Evolutionary conservation across 441 rosid species (phyloP).

Genomic region (Mallotus repandus): DNA sequence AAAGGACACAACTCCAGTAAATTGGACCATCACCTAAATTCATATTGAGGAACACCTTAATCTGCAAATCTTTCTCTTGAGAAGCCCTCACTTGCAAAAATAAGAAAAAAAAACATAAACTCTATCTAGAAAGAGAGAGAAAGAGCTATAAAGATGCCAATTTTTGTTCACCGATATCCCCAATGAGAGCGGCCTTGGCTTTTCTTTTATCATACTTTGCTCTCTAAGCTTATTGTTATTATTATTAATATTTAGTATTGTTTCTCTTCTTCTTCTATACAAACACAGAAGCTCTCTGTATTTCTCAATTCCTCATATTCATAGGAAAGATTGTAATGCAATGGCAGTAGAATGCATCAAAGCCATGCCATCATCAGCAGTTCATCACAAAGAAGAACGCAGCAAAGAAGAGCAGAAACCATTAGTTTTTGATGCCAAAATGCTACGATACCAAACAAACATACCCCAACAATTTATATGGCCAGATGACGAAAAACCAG

Average conservation of each 20-base stretch:
- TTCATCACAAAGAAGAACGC: conserved; percentile 14
- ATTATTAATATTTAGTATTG: not conserved
- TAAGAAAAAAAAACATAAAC: not conserved
- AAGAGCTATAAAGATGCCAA: conserved; percentile 48
- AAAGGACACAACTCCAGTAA: conserved; percentile 38
- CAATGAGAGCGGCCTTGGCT: conserved; percentile 48
- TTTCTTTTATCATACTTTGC: conserved; percentile 37
- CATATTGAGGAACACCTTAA: conserved; percentile 13
- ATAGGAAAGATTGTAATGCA: conserved; percentile 34
- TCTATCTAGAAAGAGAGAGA: conserved; percentile 7
- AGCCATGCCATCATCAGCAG: conserved; percentile 22
- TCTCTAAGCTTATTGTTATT: conserved; percentile 14
- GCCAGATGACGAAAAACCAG: conserved; percentile 85
- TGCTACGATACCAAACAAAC: conserved; percentile 42
- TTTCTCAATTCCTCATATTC: not conserved
- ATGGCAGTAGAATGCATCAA: conserved; percentile 53
- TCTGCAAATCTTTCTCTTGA: conserved; percentile 13
- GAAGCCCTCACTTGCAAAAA: conserved; percentile 32
- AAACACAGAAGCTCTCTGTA: not conserved
- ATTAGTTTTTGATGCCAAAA: conserved; percentile 67
- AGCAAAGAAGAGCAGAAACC: conserved; percentile 23
- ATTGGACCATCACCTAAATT: conserved; percentile 29
- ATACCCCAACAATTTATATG: conserved; percentile 86
- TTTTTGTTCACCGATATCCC: conserved; percentile 42
- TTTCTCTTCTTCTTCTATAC: not conserved